A percentile compares a stretch with the other conserved stretches of the same genome.
Conservation (phyloP, 2,329 filamentous ascomycete genomes). For the Fusarium sp. region DNA sequence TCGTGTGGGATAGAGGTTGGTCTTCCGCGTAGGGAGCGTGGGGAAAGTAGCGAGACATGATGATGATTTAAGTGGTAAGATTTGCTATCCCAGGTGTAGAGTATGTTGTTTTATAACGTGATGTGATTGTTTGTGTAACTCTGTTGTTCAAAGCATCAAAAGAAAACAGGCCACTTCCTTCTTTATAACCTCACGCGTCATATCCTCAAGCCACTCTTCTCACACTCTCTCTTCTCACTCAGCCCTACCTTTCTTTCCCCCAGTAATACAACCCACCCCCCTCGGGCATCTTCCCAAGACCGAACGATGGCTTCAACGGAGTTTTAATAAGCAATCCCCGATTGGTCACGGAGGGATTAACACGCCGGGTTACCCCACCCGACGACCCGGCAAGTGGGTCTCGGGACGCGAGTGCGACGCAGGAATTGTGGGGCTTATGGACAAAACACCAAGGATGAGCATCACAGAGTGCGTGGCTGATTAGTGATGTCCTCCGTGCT, state of each 20-base stretch:
- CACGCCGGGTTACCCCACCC: conserved; percentile 26
- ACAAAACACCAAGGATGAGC: neutral
- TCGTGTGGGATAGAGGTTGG: conserved; percentile 61
- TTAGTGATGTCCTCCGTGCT: neutral
- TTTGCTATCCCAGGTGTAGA: neutral
- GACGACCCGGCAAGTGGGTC: neutral
- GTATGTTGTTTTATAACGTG: neutral
- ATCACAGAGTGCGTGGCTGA: neutral
- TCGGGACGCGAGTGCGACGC: conserved; percentile 24
- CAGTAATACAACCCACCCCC: neutral
- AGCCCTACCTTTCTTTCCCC: conserved; percentile 6
- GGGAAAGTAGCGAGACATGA: conserved; percentile 64
- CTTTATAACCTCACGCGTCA: conserved; percentile 24
- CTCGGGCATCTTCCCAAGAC: conserved; percentile 16
- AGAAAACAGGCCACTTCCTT: neutral
- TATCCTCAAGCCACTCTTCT: conserved; percentile 31
- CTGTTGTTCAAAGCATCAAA: neutral
- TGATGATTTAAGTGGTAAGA: conserved; percentile 14
- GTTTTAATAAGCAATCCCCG: conserved; percentile 34
- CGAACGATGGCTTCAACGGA: conserved; percentile 1
- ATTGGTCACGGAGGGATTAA: conserved; percentile 37
- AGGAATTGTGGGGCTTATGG: neutral
- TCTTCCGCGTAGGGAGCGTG: conserved; percentile 68
- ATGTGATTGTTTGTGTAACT: neutral
- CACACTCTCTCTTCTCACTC: neutral